phyloP scores from a whole-genome alignment of 2,329 filamentous ascomycete genomes.

The Penicillium hordei region DNA sequence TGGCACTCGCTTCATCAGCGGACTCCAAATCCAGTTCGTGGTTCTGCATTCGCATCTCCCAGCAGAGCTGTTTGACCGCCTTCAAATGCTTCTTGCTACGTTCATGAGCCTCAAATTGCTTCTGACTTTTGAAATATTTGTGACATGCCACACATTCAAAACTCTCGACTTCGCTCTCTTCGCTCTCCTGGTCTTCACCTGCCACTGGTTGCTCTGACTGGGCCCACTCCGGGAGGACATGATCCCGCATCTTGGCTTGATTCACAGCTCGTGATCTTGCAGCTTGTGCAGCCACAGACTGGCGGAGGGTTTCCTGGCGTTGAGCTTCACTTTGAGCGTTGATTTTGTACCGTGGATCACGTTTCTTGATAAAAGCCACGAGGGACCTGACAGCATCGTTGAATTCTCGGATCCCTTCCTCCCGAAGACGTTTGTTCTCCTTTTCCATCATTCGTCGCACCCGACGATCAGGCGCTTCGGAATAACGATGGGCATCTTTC shows the following conservation, averaged over 20 bases:
- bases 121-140: conserved; percentile 81
- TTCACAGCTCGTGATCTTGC: conserved; percentile 79
- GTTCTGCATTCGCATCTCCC: conserved; percentile 82
- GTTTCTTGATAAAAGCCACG: conserved; percentile 83
- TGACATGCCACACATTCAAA: conserved; percentile 64
- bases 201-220: conserved; percentile 55
- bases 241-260: conserved; percentile 67
- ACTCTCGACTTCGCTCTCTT: conserved; percentile 53
- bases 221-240: conserved; percentile 72
- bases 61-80: conserved; percentile 73
- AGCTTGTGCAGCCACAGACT: conserved; percentile 79
- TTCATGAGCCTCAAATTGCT: conserved; percentile 87
- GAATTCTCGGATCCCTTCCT: conserved; percentile 81
- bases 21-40: conserved; percentile 43
- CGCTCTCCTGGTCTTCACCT: conserved; percentile 50
- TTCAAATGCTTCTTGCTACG: conserved; percentile 96
- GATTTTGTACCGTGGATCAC: conserved; percentile 79
- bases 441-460: conserved; percentile 87
- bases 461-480: conserved; percentile 83
- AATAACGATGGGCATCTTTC: conserved; percentile 80
- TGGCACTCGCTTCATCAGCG: background rate
- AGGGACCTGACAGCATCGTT: conserved; percentile 88
- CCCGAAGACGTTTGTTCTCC: conserved; percentile 81
- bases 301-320: conserved; percentile 72
- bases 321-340: conserved; percentile 78